A percentile compares a stretch with the other conserved stretches of the same genome.
Conservation (phyloP, 2,329 filamentous ascomycete genomes). For the Cladosporium sphaerospermum region DNA sequence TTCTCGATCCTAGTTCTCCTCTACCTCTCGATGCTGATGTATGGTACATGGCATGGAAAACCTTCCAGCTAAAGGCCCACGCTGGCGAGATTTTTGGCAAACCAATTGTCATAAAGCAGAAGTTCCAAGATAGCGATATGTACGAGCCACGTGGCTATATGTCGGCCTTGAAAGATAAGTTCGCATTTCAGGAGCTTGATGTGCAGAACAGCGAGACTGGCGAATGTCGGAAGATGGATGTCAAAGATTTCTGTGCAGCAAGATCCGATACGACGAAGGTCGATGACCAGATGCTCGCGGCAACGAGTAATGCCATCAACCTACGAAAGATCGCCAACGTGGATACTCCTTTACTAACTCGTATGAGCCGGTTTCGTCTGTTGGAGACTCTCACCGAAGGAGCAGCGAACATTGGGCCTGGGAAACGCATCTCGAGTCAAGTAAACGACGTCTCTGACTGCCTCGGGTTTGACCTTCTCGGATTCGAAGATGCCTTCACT, state of each 20-base stretch:
- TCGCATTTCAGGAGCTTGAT: not conserved
- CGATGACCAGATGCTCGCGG: not conserved
- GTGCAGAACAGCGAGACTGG: constrained; percentile 4
- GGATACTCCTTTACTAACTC: constrained; percentile 3
- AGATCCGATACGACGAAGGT: not conserved
- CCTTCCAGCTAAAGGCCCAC: not conserved
- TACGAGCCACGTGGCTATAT: constrained; percentile 1
- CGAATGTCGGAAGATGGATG: not conserved
- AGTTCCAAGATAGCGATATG: constrained; percentile 9
- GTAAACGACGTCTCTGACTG: not conserved
- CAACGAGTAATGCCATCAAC: not conserved
- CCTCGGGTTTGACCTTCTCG: constrained; percentile 4
- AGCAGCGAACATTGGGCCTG: not conserved
- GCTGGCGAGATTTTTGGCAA: not conserved
- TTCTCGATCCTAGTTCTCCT: not conserved
- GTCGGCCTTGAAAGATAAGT: not conserved
- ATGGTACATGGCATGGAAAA: constrained; percentile 5
- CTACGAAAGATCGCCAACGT: constrained; percentile 1
- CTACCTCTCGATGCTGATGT: not conserved
- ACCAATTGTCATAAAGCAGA: constrained; percentile 7
- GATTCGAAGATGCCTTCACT: constrained; percentile 31
- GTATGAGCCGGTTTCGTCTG: constrained; percentile 3
- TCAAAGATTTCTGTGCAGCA: not conserved
- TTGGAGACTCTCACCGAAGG: constrained; percentile 3
- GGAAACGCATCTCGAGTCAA: not conserved